Percentiles rank a stretch among this genome's conserved stretches.
Conservation (phyloP, 164 flowering plant species). For the Macadamia tetraphylla region DNA sequence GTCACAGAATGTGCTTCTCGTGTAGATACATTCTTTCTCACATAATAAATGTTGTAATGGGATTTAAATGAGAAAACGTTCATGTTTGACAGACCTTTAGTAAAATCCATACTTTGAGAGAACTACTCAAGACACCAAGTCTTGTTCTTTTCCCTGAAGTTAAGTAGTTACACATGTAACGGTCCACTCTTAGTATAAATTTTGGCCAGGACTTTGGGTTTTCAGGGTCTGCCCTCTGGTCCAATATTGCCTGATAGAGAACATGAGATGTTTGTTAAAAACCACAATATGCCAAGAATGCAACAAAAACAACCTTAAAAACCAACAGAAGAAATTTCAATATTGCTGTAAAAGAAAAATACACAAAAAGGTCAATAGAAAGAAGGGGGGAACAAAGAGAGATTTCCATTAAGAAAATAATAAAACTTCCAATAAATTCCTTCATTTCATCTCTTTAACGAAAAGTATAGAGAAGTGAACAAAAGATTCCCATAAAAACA, state of each 20-base stretch:
- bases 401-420: neutral
- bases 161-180: constrained; percentile 68
- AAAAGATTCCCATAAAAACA: neutral
- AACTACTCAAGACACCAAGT: constrained; percentile 76
- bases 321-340: no score
- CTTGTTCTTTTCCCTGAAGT: constrained; percentile 80
- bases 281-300: neutral
- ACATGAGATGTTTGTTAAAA: constrained; percentile 3
- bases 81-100: constrained; percentile 49
- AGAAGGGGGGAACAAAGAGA: neutral
- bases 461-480: no score
- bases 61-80: no score
- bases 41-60: no score
- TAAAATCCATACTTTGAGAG: constrained; percentile 91
- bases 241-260: constrained; percentile 48
- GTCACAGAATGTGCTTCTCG: no score
- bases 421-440: neutral
- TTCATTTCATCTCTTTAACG: no score
- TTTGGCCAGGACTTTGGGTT: constrained; percentile 87
- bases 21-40: no score
- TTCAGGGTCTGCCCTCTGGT: constrained; percentile 48
- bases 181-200: constrained; percentile 73
- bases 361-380: neutral
- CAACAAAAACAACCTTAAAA: neutral
- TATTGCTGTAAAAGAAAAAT: neutral